phyloP scores from a whole-genome alignment of 2,329 filamentous ascomycete species.

The Colletotrichum spinosum region DNA sequence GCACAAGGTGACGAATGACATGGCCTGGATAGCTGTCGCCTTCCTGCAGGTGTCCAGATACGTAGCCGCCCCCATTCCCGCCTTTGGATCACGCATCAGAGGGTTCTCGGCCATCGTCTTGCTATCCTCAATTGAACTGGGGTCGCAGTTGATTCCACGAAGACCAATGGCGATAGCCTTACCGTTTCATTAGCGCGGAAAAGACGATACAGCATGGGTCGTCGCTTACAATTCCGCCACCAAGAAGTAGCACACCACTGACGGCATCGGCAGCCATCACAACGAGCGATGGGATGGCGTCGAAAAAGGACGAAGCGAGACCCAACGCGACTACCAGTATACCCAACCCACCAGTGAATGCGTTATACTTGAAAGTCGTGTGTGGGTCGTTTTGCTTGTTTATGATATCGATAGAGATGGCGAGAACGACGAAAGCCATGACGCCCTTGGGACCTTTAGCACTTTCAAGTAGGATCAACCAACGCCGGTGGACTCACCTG shows the following conservation, averaged over 20 bases:
- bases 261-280: conserved; percentile 31
- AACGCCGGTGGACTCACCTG: conserved; percentile 18
- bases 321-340: conserved; percentile 23
- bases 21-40: conserved; percentile 25
- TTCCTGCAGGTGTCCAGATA: conserved; percentile 19
- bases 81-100: background rate
- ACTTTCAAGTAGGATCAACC: background rate
- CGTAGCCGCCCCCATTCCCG: too few species aligned
- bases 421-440: conserved; percentile 34
- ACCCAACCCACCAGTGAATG: conserved; percentile 30
- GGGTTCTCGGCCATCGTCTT: background rate
- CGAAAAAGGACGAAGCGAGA: conserved; percentile 20
- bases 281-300: conserved; percentile 21
- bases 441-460: conserved; percentile 16
- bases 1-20: conserved; percentile 32
- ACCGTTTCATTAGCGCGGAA: background rate
- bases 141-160: conserved; percentile 19
- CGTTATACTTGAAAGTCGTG: conserved; percentile 24
- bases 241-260: conserved; percentile 26
- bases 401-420: conserved; percentile 20
- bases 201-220: background rate
- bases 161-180: conserved; percentile 30
- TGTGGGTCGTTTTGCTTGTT: conserved; percentile 19
- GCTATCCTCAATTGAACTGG: background rate
- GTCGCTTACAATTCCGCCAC: conserved; percentile 33